Evolutionary conservation across 306 rosid species (phyloP).

Genomic region (Fragaria vesca): DNA sequence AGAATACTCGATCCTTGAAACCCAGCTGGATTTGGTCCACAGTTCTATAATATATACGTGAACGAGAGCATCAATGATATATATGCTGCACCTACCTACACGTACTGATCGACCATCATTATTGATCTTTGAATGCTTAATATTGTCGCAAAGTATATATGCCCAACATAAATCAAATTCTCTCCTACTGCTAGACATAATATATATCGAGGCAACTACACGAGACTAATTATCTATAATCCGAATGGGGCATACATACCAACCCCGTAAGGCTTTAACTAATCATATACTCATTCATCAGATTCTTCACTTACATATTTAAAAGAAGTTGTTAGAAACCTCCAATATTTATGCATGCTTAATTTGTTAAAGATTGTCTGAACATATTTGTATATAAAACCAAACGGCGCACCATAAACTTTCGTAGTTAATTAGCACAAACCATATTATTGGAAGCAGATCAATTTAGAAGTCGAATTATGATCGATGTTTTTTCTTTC

Average conservation of each 20-base stretch:
- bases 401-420: no score
- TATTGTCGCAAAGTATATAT: background rate
- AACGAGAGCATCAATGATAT: no score
- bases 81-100: background rate
- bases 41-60: no score
- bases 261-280: background rate
- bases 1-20: background rate
- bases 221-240: background rate
- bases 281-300: background rate
- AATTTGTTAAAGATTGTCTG: background rate
- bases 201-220: background rate
- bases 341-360: background rate
- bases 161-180: background rate
- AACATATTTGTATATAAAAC: background rate
- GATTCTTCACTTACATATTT: background rate
- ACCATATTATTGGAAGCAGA: background rate
- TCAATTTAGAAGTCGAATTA: background rate
- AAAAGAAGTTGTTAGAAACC: background rate
- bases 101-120: background rate
- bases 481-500: background rate
- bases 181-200: background rate
- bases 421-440: background rate
- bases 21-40: background rate
- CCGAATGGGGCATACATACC: background rate
- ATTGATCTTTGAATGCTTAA: background rate